Conservation (phyloP, 306 rosid species). For the Castanospermum australe region DNA sequence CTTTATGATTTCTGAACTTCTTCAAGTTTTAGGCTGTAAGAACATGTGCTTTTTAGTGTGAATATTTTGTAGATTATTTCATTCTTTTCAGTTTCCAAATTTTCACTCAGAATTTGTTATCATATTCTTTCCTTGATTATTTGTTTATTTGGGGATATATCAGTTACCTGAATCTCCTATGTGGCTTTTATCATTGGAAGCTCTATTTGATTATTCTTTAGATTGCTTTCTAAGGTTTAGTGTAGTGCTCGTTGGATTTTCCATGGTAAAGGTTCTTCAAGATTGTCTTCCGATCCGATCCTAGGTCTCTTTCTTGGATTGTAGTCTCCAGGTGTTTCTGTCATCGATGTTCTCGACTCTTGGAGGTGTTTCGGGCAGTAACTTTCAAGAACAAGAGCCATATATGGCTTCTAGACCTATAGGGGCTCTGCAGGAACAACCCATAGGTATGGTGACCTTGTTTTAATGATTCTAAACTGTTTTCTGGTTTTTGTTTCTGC, state of each 20-base stretch:
- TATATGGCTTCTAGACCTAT: too few relatives aligned
- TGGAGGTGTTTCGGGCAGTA: too few relatives aligned
- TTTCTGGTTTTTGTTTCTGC: too few relatives aligned
- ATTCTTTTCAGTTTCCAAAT: not conserved
- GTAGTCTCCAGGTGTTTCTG: too few relatives aligned
- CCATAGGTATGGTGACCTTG: too few relatives aligned
- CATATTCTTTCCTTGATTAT: too few relatives aligned
- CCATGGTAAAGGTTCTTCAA: slow-evolving; percentile 57
- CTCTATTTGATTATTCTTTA: not conserved
- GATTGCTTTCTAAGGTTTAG: slow-evolving; percentile 26
- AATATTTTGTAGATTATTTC: not conserved
- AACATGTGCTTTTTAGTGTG: not conserved
- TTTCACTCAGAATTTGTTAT: slow-evolving; percentile 1
- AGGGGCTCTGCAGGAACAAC: too few relatives aligned
- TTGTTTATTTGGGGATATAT: slow-evolving; percentile 13
- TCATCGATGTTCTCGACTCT: too few relatives aligned
- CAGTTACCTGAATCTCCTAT: slow-evolving; percentile 15
- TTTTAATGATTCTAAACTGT: too few relatives aligned
- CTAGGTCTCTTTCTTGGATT: slow-evolving; percentile 65
- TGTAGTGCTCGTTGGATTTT: slow-evolving; percentile 30
- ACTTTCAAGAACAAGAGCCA: too few relatives aligned
- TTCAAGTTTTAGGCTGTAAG: not conserved
- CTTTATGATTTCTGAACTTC: not conserved
- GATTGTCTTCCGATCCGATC: slow-evolving; percentile 62
- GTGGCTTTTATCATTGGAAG: slow-evolving; percentile 15